These are phyloP conservation scores for Botrytis hyacinthi DNA, from an alignment of 2,329 filamentous ascomycete species.

Conservation along the genomic window DNA sequence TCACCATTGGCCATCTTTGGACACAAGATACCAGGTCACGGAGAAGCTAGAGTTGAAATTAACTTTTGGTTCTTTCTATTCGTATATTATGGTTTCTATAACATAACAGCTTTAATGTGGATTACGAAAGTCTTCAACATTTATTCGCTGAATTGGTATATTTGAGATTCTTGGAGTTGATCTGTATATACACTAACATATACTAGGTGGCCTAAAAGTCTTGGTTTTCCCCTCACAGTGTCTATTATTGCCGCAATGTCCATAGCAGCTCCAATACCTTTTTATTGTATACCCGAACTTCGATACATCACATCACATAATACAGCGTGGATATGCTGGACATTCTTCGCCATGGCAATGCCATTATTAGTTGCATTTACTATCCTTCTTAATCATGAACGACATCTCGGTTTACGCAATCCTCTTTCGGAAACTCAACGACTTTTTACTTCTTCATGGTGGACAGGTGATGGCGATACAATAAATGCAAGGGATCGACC, in stretches of 20 bases:
- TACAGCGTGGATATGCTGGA: slow-evolving; percentile 67
- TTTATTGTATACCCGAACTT: slow-evolving; percentile 55
- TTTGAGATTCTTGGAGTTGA: neutral
- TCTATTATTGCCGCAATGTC: slow-evolving; percentile 60
- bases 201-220: slow-evolving; percentile 56
- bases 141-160: slow-evolving; percentile 64
- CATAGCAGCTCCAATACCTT: slow-evolving; percentile 56
- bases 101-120: slow-evolving; percentile 65
- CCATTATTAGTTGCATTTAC: slow-evolving; percentile 64
- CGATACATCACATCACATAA: slow-evolving; percentile 59
- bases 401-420: slow-evolving; percentile 59
- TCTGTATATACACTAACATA: neutral
- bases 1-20: slow-evolving; percentile 26
- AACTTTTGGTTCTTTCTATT: slow-evolving; percentile 73
- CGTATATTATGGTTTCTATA: slow-evolving; percentile 69
- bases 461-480: slow-evolving; percentile 55
- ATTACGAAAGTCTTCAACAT: slow-evolving; percentile 72
- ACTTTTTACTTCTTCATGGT: slow-evolving; percentile 65
- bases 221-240: slow-evolving; percentile 65
- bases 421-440: slow-evolving; percentile 64
- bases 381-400: slow-evolving; percentile 62
- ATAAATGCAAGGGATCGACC: slow-evolving; percentile 43
- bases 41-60: slow-evolving; percentile 60
- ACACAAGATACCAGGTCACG: slow-evolving; percentile 58
- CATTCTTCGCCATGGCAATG: slow-evolving; percentile 67